Conservation (phyloP, 2,329 filamentous ascomycete genomes). For the Aciculosporium take region DNA sequence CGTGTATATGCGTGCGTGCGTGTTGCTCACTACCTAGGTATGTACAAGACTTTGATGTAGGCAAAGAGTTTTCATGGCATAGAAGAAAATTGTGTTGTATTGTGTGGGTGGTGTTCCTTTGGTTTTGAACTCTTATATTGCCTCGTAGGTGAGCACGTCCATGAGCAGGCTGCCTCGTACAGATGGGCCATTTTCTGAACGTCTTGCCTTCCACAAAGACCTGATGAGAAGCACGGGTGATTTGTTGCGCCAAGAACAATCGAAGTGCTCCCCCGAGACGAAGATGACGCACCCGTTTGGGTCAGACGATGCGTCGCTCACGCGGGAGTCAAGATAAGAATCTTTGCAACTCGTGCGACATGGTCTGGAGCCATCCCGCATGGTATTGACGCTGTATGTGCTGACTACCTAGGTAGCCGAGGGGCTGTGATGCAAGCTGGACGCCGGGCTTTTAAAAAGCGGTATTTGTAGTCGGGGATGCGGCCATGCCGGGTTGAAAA, state of each 20-base stretch:
- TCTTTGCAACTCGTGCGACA: slow-evolving; percentile 22
- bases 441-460: slow-evolving; percentile 2
- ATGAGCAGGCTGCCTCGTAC: slow-evolving; percentile 24
- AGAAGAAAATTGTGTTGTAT: slow-evolving; percentile 24
- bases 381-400: slow-evolving; percentile 3
- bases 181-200: slow-evolving; percentile 24
- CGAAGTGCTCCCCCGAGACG: slow-evolving; percentile 17
- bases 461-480: slow-evolving; percentile 9
- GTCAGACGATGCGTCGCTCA: slow-evolving; percentile 18
- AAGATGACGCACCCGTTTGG: slow-evolving; percentile 15
- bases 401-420: background rate
- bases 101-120: slow-evolving; percentile 20
- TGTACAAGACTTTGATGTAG: too few relatives aligned
- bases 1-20: too few relatives aligned
- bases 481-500: slow-evolving; percentile 14
- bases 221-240: slow-evolving; percentile 22
- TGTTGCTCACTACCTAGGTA: too few relatives aligned
- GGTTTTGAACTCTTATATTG: slow-evolving; percentile 20
- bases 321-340: slow-evolving; percentile 22
- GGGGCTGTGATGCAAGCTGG: background rate
- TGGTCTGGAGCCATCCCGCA: slow-evolving; percentile 15
- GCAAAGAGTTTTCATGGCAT: too few relatives aligned
- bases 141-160: slow-evolving; percentile 21
- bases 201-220: slow-evolving; percentile 27
- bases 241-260: slow-evolving; percentile 17